phyloP scores from a whole-genome alignment of 75 land plant species.

The Sequoia sempervirens region DNA sequence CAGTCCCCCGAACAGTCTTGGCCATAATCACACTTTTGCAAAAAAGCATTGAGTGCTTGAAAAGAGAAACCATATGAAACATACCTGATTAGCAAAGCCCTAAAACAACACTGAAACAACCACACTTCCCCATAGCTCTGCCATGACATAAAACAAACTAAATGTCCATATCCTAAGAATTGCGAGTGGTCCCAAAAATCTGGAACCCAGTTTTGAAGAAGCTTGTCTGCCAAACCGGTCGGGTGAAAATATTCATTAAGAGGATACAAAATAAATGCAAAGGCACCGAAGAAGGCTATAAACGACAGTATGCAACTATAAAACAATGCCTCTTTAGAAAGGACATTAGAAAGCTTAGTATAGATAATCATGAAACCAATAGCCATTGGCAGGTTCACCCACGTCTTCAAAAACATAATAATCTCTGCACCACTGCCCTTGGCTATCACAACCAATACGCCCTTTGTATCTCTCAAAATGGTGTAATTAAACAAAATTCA shows the following conservation, averaged over 20 bases:
- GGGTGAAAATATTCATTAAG: slow-evolving; percentile 39
- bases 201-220: slow-evolving; percentile 26
- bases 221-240: slow-evolving; percentile 30
- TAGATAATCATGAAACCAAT: slow-evolving; percentile 52
- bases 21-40: background rate
- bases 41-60: background rate
- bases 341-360: slow-evolving; percentile 47
- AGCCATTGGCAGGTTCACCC: slow-evolving; percentile 56
- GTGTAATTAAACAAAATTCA: slow-evolving; percentile 58
- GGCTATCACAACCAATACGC: slow-evolving; percentile 55
- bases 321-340: slow-evolving; percentile 46
- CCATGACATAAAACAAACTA: slow-evolving; percentile 52
- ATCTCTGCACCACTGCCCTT: slow-evolving; percentile 59
- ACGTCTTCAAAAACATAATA: slow-evolving; percentile 46
- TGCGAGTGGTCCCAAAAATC: slow-evolving; percentile 46
- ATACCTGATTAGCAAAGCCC: slow-evolving; percentile 58
- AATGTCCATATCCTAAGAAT: slow-evolving; percentile 53
- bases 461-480: slow-evolving; percentile 50
- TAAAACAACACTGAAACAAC: slow-evolving; percentile 53
- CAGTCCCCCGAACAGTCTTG: background rate
- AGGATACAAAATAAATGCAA: slow-evolving; percentile 44
- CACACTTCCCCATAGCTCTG: slow-evolving; percentile 56
- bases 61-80: background rate
- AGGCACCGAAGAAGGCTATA: slow-evolving; percentile 44
- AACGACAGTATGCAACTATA: slow-evolving; percentile 45